Percentiles rank a stretch among this genome's conserved stretches.
Evolutionary conservation across 2,329 filamentous ascomycete genomes (phyloP).

Genomic region (Cryoendolithus antarcticus): DNA sequence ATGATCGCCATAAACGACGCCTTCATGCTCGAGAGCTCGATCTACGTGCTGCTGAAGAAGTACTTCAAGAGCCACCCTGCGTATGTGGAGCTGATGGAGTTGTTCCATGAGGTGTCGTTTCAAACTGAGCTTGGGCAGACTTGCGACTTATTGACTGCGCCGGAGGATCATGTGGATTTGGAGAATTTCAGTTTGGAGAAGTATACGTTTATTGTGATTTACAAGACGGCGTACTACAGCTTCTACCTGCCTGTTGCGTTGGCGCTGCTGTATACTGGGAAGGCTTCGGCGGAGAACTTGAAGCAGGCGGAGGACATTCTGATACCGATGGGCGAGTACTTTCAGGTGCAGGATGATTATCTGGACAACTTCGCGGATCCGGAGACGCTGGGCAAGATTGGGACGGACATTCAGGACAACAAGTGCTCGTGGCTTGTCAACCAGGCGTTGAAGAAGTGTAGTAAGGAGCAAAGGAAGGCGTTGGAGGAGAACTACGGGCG

Average conservation of each 20-base stretch:
- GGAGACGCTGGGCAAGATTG: conserved; percentile 91
- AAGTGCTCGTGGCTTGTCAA: conserved; percentile 99
- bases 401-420: conserved; percentile 98
- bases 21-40: conserved; percentile 84
- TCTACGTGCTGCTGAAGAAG: conserved; percentile 87
- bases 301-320: conserved; percentile 83
- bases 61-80: conserved; percentile 77
- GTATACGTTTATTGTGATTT: conserved; percentile 97
- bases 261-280: conserved; percentile 70
- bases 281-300: conserved; percentile 79
- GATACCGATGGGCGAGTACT: conserved; percentile 96
- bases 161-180: conserved; percentile 84
- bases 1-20: conserved; percentile 98
- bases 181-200: conserved; percentile 92
- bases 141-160: conserved; percentile 88
- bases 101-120: conserved; percentile 89
- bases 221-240: conserved; percentile 98
- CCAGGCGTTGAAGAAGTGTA: conserved; percentile 71
- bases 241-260: conserved; percentile 97
- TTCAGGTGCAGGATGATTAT: conserved; percentile 98
- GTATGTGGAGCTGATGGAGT: conserved; percentile 85
- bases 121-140: conserved; percentile 94
- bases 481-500: conserved; percentile 89
- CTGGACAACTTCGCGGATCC: conserved; percentile 95
- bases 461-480: conserved; percentile 71